phyloP scores from a whole-genome alignment of 495 filamentous ascomycete species.

The Penicillium flavigenum region DNA sequence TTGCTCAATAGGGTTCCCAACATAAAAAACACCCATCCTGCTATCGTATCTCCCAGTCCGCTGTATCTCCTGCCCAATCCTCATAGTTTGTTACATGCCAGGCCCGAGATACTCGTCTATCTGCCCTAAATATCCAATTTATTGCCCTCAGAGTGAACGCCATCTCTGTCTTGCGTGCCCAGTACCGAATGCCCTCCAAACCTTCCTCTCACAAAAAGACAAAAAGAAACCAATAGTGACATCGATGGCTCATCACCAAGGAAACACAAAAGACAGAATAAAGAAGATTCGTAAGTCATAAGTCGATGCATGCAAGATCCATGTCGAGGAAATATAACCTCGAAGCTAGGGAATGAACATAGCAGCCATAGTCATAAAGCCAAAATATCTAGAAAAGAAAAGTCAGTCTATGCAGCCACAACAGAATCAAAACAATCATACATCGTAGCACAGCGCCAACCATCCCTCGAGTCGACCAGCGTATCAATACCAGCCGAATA shows the following conservation, averaged over 20 bases:
- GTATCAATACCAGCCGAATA: slow-evolving; percentile 39
- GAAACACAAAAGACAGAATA: slow-evolving; percentile 10
- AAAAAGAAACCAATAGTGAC: not conserved
- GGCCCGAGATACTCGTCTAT: not conserved
- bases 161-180: slow-evolving; percentile 3
- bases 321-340: not conserved
- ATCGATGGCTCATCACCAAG: not conserved
- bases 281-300: slow-evolving; percentile 20
- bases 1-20: not conserved
- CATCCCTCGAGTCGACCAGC: slow-evolving; percentile 40
- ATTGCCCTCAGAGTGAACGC: slow-evolving; percentile 8
- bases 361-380: slow-evolving; percentile 43
- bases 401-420: slow-evolving; percentile 9
- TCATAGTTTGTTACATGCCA: slow-evolving; percentile 5
- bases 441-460: slow-evolving; percentile 43
- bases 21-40: not conserved
- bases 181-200: not conserved
- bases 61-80: slow-evolving; percentile 12
- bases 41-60: not conserved
- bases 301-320: not conserved
- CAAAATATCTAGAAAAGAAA: slow-evolving; percentile 37
- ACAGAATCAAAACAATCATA: slow-evolving; percentile 22
- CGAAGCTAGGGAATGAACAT: slow-evolving; percentile 38
- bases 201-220: not conserved
- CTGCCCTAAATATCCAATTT: not conserved